Evolutionary conservation across 148 eudicot genomes (phyloP), one percentile per base, ranked within the genome.

Genomic region (Bassia scoparia): DNA sequence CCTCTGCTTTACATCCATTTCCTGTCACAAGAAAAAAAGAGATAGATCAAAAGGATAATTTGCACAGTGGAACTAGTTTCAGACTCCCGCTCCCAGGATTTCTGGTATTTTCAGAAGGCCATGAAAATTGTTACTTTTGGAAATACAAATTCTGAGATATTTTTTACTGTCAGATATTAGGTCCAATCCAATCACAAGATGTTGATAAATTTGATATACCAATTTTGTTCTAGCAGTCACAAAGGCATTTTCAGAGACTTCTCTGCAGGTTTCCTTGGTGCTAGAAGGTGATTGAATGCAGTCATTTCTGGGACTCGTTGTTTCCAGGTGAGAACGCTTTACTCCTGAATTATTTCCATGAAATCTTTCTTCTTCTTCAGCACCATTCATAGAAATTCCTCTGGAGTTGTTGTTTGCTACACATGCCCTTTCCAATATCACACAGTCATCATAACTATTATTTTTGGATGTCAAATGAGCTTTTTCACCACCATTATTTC

Each of bases 151-250:
- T 67, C 9, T 34, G 26, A 46, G 34, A 67, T 23, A 52, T 29
- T 55, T 35, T 26, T 63, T 7, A 48, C 20, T 60, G 67, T 23
- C 43, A 67, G 35, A 35, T 17, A 27, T 38, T 20, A 34, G 14
- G 38, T 7, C 37, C 4, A 20, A 5, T 48, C 2, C 67, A 68
- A 67, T 49, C 58, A 41, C 60, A 55, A 55, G 21, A 54, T 31
- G 56, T 48, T 17, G 53, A 46, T 33, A 15, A 34, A 64, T 33
- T 33, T 58, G 41, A 46, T 7, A 59, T 92, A 96, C 99, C 97
- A 96, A 61, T 87, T 96, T 96, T 60, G 89, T 80, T 75, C 90
- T 89, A 54, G 99, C 99, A 79, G 92, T 90, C 54, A 96, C 93
- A 88, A 96, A 96, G 61, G 89, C 90, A 76, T 87, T 86, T 63